Percentiles rank a stretch among this genome's conserved stretches.
Evolutionary conservation across 2,329 filamentous ascomycete genomes (phyloP).

Genomic region (Fusarium continuum): DNA sequence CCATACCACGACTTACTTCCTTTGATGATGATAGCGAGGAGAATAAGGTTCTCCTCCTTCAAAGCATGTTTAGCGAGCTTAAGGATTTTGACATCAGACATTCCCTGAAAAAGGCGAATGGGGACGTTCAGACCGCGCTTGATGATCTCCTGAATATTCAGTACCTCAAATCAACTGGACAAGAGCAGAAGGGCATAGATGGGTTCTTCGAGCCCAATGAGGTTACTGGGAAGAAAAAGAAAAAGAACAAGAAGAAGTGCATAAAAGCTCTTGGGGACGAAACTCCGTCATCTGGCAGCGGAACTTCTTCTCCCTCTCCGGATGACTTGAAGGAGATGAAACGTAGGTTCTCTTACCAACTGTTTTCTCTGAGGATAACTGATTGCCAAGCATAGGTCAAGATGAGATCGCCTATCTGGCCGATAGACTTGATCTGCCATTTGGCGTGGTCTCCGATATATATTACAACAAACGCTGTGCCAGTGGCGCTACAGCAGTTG

Average conservation of each 20-base stretch:
- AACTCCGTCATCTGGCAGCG: constrained; percentile 25
- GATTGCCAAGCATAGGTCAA: constrained; percentile 38
- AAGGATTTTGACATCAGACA: constrained; percentile 72
- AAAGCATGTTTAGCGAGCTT: constrained; percentile 76
- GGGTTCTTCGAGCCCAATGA: constrained; percentile 73
- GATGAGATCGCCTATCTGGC: constrained; percentile 57
- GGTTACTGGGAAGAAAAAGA: constrained; percentile 53
- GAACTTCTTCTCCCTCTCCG: constrained; percentile 19
- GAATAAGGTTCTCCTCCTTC: constrained; percentile 70
- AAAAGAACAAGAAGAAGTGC: constrained; percentile 47
- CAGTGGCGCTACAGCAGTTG: constrained; percentile 52
- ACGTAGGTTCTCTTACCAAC: constrained; percentile 35
- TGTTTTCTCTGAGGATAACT: background rate
- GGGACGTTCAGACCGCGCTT: constrained; percentile 74
- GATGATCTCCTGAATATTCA: constrained; percentile 84
- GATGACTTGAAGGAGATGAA: constrained; percentile 43
- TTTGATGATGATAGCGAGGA: constrained; percentile 59
- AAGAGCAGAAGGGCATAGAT: constrained; percentile 78
- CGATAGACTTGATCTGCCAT: constrained; percentile 54
- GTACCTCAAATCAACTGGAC: constrained; percentile 75
- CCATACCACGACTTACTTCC: constrained; percentile 45
- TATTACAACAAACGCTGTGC: constrained; percentile 53
- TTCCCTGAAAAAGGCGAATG: constrained; percentile 72
- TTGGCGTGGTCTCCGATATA: constrained; percentile 52
- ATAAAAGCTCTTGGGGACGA: constrained; percentile 31